Percentiles rank a stretch among this genome's conserved stretches.
Evolutionary conservation across 108 stramenopile species (phyloP).

Genomic region (Skeletonema costatum): DNA sequence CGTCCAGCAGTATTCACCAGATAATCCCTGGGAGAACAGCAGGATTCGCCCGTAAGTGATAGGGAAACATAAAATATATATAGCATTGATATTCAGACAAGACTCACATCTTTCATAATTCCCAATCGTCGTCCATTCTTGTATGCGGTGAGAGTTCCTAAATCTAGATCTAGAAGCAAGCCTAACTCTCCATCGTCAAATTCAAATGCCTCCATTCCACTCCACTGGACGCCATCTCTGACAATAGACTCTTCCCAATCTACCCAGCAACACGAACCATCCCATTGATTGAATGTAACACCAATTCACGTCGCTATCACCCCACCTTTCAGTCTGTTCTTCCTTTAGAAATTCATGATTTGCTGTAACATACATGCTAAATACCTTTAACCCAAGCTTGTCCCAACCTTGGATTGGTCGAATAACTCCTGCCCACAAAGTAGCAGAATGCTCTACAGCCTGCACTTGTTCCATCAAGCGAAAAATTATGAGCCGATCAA

Average conservation of each 20-base stretch:
- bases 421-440: not conserved
- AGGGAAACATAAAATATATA: no score
- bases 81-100: not conserved
- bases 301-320: not conserved
- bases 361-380: not conserved
- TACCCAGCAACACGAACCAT: not conserved
- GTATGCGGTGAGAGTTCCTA: not conserved
- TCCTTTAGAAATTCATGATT: not conserved
- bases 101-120: not conserved
- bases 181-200: not conserved
- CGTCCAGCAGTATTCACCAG: conserved; percentile 3
- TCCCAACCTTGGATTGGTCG: conserved; percentile 1
- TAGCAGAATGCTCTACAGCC: not conserved
- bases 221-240: not conserved
- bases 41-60: no score
- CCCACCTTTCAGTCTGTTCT: not conserved
- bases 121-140: not conserved
- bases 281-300: not conserved
- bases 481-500: no score
- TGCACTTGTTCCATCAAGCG: no score
- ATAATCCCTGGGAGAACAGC: not conserved
- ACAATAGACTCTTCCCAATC: not conserved
- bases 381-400: not conserved
- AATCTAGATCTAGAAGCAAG: not conserved
- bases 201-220: not conserved